Percentiles rank a stretch among this genome's conserved stretches.
Evolutionary conservation across 176 grass and related monocot genomes (phyloP).

Genomic region (Bothriochloa decipiens): DNA sequence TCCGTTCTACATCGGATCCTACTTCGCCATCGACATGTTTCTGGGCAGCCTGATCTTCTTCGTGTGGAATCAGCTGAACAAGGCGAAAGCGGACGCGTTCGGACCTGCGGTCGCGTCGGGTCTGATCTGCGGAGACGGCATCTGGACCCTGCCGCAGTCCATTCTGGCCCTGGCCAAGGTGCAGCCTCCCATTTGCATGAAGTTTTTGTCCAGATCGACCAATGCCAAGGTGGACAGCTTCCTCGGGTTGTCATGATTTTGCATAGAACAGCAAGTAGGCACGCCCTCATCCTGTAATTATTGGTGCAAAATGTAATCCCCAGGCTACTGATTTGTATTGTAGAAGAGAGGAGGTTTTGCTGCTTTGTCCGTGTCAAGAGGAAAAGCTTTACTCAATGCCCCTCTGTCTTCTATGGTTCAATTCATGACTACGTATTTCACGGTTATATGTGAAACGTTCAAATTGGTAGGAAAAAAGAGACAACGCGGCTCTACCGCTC

Average conservation of each 20-base stretch:
- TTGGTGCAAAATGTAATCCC: neutral
- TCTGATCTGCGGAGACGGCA: constrained; percentile 90
- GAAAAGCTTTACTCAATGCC: neutral
- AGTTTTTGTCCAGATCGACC: constrained; percentile 55
- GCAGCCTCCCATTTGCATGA: constrained; percentile 95
- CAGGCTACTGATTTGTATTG: constrained; percentile 37
- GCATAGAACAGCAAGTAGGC: neutral
- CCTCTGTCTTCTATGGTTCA: neutral
- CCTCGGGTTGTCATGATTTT: constrained; percentile 29
- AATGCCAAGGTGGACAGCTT: constrained; percentile 57
- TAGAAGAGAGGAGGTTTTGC: constrained; percentile 30
- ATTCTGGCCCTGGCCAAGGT: constrained; percentile 76
- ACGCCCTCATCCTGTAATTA: constrained; percentile 43
- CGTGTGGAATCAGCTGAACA: constrained; percentile 74
- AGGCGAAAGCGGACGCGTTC: constrained; percentile 67
- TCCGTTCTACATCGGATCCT: constrained; percentile 86
- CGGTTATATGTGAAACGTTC: neutral
- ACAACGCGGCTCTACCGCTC: no score
- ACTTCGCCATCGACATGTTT: constrained; percentile 98
- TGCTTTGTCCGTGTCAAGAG: neutral
- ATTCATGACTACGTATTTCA: neutral
- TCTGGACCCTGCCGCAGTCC: constrained; percentile 89
- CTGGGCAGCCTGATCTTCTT: constrained; percentile 70
- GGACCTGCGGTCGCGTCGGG: constrained; percentile 87
- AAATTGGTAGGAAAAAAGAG: neutral